These are phyloP conservation scores for Phaeophleospora eucalypticola DNA, from an alignment of 2,329 filamentous ascomycete species.

Conservation along the genomic window DNA sequence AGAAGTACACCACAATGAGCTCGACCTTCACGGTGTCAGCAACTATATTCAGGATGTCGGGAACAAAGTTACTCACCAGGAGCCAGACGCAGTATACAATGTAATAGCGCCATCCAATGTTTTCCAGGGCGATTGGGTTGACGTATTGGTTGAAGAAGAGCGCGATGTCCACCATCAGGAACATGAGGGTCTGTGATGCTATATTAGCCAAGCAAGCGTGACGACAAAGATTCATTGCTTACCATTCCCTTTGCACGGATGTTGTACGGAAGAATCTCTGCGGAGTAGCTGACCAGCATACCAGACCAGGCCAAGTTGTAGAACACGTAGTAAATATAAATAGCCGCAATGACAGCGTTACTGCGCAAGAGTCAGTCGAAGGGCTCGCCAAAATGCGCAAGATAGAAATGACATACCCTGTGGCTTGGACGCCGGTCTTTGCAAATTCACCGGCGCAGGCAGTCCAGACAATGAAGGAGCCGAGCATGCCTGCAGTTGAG, in stretches of 20 bases:
- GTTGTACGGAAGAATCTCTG: slow-evolving; percentile 46
- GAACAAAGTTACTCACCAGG: neutral
- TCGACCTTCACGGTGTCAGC: no score
- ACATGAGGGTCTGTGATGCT: slow-evolving; percentile 46
- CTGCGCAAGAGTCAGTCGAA: no score
- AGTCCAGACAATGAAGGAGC: slow-evolving; percentile 41
- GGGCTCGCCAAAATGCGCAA: no score
- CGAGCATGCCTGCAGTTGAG: slow-evolving; percentile 39
- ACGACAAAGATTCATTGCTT: no score
- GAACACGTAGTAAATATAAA: slow-evolving; percentile 34
- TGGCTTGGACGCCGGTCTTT: slow-evolving; percentile 21
- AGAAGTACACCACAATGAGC: slow-evolving; percentile 31
- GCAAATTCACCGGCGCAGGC: slow-evolving; percentile 26
- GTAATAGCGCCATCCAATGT: slow-evolving; percentile 23
- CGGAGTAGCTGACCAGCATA: slow-evolving; percentile 42
- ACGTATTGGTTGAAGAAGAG: slow-evolving; percentile 42
- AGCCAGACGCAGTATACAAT: neutral
- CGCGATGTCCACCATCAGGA: slow-evolving; percentile 43
- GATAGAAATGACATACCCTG: no score
- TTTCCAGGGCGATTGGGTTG: slow-evolving; percentile 30
- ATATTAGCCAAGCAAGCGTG: no score
- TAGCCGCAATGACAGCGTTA: slow-evolving; percentile 32
- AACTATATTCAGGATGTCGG: no score
- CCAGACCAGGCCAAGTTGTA: slow-evolving; percentile 42
- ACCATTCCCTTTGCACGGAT: slow-evolving; percentile 45